Evolutionary conservation across 2,329 filamentous ascomycete genomes (phyloP).

Genomic region (Hypoxylon sp.): DNA sequence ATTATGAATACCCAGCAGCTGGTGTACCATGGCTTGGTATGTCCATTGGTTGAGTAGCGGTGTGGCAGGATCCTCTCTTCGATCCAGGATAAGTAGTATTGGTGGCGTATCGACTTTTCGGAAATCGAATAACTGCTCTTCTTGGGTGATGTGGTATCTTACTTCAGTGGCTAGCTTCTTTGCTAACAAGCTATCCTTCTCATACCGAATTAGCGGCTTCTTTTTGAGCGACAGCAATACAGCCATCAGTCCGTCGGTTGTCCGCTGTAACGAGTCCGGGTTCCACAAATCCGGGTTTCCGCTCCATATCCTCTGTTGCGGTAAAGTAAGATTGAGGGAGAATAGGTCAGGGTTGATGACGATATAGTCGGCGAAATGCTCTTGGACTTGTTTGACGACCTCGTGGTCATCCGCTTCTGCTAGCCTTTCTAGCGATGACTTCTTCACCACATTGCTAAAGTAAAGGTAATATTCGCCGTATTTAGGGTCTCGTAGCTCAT

Average conservation of each 20-base stretch:
- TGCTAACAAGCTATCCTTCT: conserved; percentile 89
- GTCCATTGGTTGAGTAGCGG: conserved; percentile 98
- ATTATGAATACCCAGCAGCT: conserved; percentile 92
- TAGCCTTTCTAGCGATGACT: conserved; percentile 92
- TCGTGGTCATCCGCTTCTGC: conserved; percentile 98
- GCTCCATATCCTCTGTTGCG: conserved; percentile 84
- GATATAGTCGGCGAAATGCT: conserved; percentile 96
- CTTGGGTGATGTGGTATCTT: conserved; percentile 92
- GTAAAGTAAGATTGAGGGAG: conserved; percentile 80
- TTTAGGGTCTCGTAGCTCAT: conserved; percentile 94
- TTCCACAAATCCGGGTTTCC: conserved; percentile 90
- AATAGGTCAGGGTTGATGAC: conserved; percentile 96
- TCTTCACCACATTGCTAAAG: conserved; percentile 98
- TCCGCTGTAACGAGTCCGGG: conserved; percentile 85
- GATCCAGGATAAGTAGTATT: conserved; percentile 89
- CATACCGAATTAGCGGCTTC: conserved; percentile 93
- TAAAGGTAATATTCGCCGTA: conserved; percentile 98
- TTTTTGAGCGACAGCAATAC: conserved; percentile 93
- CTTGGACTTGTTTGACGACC: conserved; percentile 92
- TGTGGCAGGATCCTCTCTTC: conserved; percentile 94
- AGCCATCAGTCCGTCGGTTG: conserved; percentile 89
- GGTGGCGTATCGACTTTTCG: conserved; percentile 94
- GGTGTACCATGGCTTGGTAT: conserved; percentile 99
- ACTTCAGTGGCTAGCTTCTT: conserved; percentile 96
- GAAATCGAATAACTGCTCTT: conserved; percentile 97